Base-by-base conservation (phyloP, 441 rosid species). In the Manihot esculenta region DNA sequence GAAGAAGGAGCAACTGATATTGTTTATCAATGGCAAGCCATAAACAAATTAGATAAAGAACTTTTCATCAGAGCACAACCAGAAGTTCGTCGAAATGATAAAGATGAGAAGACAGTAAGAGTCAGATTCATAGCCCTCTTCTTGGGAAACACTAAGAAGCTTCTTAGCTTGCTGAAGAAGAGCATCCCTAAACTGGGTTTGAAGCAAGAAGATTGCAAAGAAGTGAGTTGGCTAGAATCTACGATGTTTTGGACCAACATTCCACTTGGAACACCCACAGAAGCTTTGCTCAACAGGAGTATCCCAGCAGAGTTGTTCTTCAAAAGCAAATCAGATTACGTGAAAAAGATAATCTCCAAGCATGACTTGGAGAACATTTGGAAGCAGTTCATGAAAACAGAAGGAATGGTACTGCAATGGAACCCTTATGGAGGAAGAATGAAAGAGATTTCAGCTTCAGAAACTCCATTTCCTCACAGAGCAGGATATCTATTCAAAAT, bases 381-480 rank as follows among this genome's bases (percentile, higher is more conserved):
- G 76, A 78, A 69, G 66, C 74, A 84, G 82, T 70, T 81, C 5
- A 71, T 75, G 0, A 83, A 81, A 18, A 79, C 76, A 26, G 74
- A 65, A 0, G 84, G 80, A 0, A 23, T 84, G 12, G 76, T 80
- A 33, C 74, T 82, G 61, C 74, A 24, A 75, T 71, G 12, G 77
- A 81, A 76, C 63, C 89, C 88, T 15, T 86, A 81, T 2, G 93
- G 93, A 2, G 93, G 93, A 8, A 73, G 26, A 76, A 82, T 86
- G 89, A 64, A 45, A 0, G 72, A 69, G 53, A 81, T 86, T 44
- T 24, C 85, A 0, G 84, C 72, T 42, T 71, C 77, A 0, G 74
- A 70, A 38, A 85, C 68, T 30, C 84, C 91, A 0, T 88, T 85
- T 59, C 89, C 88, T 0, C 93, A 88, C 30, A 68, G 91, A n/a